Base-by-base conservation (phyloP, 768 basidiomycete genomes). In the Podaxis sp. region DNA sequence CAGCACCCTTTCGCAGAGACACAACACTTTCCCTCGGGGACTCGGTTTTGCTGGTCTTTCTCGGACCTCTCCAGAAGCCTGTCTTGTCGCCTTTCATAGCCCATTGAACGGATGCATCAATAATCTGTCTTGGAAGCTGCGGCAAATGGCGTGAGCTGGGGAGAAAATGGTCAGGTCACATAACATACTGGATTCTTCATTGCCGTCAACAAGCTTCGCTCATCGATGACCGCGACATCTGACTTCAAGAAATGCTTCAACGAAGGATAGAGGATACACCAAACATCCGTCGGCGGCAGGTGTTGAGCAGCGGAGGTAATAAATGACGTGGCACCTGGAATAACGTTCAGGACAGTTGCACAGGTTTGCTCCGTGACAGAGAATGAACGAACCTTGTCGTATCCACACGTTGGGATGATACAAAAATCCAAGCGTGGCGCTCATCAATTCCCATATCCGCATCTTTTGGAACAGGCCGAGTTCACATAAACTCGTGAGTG, bases 341-440 rank as follows among this genome's bases (percentile, higher is more conserved):
- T 6, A 11, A 18, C n/a, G 37, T 50, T 55, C 27, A 55, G 14
- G 44, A 59, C 14, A 5, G 4, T 16, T 16, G n/a, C 16, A 63
- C 50, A 35, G 59, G 16, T 53, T 25, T n/a, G 13, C 11, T 44
- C 27, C 13, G 18, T 27, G 9, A 25, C 13, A 50, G 47, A 18
- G 50, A 14, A 16, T 35, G 35, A 5, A 58, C 73, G n/a, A 28
- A 89, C 95, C 91, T 82, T 98, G 93, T 59, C 95, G 81, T 71
- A 98, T 92, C 96, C 96, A 98, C 21, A 87, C 75, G 70, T 97
- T 95, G 0, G 97, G 96, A 71, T 99, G 97, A 65, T 93, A 96
- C 54, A 98, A 75, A 72, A 98, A 95, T 0, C 91, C 91, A 32
- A 94, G 74, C 0, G 89, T 88, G 0, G 88, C 87, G 56, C 89